These are phyloP conservation scores for Tylopilus plumbeoviolaceoides DNA, from an alignment of 768 basidiomycete genomes.

Conservation along the genomic window DNA sequence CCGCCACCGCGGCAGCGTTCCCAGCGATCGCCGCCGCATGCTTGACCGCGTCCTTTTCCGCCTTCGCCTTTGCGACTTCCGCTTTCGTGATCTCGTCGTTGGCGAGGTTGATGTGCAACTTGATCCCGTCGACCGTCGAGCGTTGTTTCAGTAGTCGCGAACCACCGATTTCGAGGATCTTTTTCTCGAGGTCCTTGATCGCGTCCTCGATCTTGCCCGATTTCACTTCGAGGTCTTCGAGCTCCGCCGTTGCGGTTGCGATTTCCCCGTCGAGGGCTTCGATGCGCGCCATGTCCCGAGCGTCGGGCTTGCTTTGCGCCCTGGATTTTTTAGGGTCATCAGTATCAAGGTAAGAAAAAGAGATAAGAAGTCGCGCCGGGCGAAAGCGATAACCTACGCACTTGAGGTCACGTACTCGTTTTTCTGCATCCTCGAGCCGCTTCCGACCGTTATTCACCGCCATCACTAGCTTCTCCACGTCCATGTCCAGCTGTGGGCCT, in stretches of 20 bases:
- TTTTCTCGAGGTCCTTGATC: no score
- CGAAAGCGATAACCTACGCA: conserved; percentile 35
- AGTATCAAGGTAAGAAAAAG: neutral
- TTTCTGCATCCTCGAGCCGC: conserved; percentile 61
- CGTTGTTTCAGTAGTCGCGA: conserved; percentile 84
- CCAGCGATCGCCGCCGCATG: conserved; percentile 50
- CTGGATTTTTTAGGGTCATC: conserved; percentile 35
- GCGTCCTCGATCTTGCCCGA: conserved; percentile 68
- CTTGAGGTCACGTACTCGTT: conserved; percentile 78
- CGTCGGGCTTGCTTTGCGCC: conserved; percentile 78
- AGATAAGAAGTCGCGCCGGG: neutral
- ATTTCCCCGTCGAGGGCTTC: conserved; percentile 73
- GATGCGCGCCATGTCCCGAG: conserved; percentile 76
- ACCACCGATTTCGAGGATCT: conserved; percentile 91
- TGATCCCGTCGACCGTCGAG: conserved; percentile 86
- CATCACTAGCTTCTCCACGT: conserved; percentile 76
- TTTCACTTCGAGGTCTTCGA: conserved; percentile 61
- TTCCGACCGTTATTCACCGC: conserved; percentile 71
- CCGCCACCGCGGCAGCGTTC: conserved; percentile 52
- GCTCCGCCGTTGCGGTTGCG: conserved; percentile 47
- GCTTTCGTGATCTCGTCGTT: conserved; percentile 92
- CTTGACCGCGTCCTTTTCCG: conserved; percentile 79
- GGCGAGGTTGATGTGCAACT: conserved; percentile 76
- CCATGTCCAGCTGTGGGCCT: conserved; percentile 74
- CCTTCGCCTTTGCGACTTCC: conserved; percentile 84